These are phyloP conservation scores for Krasilnikovozyma curviuscula DNA, from an alignment of 768 basidiomycete species.

Conservation along the genomic window DNA sequence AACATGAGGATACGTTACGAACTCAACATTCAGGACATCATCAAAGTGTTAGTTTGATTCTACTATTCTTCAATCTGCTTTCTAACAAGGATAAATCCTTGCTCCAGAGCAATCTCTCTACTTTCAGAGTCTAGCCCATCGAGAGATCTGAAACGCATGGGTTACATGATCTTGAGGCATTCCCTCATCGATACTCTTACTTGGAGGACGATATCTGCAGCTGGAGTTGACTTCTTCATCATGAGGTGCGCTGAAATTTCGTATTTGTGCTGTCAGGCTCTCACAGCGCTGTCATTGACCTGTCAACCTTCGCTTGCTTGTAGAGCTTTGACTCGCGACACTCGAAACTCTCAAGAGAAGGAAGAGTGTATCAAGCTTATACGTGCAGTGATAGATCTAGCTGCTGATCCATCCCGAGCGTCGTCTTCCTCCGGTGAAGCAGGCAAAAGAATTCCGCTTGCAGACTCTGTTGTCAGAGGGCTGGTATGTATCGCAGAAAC, in stretches of 20 bases:
- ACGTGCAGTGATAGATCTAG: constrained; percentile 58
- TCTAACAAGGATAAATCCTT: constrained; percentile 3
- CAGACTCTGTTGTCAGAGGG: constrained; percentile 40
- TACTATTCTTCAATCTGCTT: background rate
- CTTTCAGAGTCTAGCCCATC: constrained; percentile 52
- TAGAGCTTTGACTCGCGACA: constrained; percentile 69
- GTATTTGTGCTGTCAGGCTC: background rate
- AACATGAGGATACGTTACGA: constrained; percentile 61
- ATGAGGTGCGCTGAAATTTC: constrained; percentile 6
- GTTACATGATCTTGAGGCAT: constrained; percentile 41
- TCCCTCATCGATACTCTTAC: constrained; percentile 1
- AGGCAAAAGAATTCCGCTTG: constrained; percentile 15
- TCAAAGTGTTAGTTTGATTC: constrained; percentile 46
- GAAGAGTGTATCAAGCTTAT: constrained; percentile 85
- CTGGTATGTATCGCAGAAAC: constrained; percentile 87
- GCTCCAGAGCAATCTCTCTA: constrained; percentile 49
- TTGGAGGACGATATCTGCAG: constrained; percentile 1
- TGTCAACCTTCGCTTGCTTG: background rate
- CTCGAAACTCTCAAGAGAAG: constrained; percentile 61
- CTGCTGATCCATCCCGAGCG: constrained; percentile 28
- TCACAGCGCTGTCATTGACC: background rate
- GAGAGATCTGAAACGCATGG: constrained; percentile 55
- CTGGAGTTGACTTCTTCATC: constrained; percentile 37
- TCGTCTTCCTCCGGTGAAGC: constrained; percentile 28
- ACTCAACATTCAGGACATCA: constrained; percentile 44